phyloP scores from a whole-genome alignment of 2,329 filamentous ascomycete genomes.

The Beauveria sp. region DNA sequence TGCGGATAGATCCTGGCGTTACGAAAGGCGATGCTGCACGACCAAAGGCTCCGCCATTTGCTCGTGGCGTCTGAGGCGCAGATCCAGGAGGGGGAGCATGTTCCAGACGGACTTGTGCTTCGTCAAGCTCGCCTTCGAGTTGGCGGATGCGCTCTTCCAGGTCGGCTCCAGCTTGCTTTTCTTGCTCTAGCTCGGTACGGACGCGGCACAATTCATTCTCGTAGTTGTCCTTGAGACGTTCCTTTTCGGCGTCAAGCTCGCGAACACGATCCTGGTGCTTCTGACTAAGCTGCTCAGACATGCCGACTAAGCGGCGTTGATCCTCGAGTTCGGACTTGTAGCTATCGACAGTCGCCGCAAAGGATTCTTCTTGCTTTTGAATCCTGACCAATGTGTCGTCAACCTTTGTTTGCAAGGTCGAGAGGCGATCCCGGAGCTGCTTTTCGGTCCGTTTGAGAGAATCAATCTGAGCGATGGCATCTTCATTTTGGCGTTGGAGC shows the following conservation, averaged over 20 bases:
- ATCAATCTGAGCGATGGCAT: slow-evolving; percentile 69
- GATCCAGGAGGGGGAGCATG: slow-evolving; percentile 37
- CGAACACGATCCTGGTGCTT: slow-evolving; percentile 64
- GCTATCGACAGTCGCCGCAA: slow-evolving; percentile 73
- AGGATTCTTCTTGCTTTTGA: slow-evolving; percentile 78
- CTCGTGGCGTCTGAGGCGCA: slow-evolving; percentile 52
- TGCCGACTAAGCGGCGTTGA: slow-evolving; percentile 70
- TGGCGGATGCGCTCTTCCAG: slow-evolving; percentile 42
- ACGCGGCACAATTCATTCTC: slow-evolving; percentile 51
- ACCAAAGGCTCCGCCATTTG: slow-evolving; percentile 46
- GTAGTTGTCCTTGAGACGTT: slow-evolving; percentile 54
- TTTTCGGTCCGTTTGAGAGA: slow-evolving; percentile 72
- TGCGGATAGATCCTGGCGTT: slow-evolving; percentile 50
- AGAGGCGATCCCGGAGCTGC: slow-evolving; percentile 70
- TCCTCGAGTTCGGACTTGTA: slow-evolving; percentile 83
- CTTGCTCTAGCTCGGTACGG: slow-evolving; percentile 49
- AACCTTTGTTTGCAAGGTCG: slow-evolving; percentile 77
- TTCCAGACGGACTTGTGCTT: slow-evolving; percentile 42
- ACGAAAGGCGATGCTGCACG: slow-evolving; percentile 55
- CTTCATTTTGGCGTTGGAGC: slow-evolving; percentile 81
- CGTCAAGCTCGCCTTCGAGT: slow-evolving; percentile 47
- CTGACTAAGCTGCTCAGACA: slow-evolving; percentile 68
- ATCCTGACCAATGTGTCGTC: slow-evolving; percentile 77
- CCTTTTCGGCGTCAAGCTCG: slow-evolving; percentile 60
- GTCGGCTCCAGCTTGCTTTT: slow-evolving; percentile 37